These are phyloP conservation scores for Coemansia sp. DNA, from an alignment of 192 early-diverging fungal species.

Conservation along the genomic window DNA sequence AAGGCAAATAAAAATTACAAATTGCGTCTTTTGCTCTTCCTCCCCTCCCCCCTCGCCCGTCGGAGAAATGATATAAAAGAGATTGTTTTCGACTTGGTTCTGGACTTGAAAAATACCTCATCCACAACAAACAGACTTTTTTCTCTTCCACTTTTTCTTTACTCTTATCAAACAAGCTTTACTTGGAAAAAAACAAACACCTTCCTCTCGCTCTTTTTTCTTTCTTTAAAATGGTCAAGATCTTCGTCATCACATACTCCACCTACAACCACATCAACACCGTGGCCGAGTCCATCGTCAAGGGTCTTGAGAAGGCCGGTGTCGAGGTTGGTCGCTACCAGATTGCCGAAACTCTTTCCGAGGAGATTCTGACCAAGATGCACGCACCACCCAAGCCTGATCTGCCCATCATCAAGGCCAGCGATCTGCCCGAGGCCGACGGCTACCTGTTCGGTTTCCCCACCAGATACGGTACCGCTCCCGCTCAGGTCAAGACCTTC, in stretches of 20 bases:
- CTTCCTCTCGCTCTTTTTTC: no score
- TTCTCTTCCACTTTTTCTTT: not conserved
- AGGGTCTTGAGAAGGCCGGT: conserved; percentile 61
- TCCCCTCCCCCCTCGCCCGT: not conserved
- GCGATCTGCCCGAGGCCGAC: conserved; percentile 62
- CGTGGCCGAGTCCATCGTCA: conserved; percentile 61
- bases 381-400: conserved; percentile 59
- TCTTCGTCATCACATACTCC: conserved; percentile 73
- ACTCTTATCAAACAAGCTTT: not conserved
- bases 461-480: conserved; percentile 67
- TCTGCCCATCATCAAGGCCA: conserved; percentile 58
- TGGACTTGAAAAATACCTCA: not conserved
- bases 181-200: not conserved
- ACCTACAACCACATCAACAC: conserved; percentile 72
- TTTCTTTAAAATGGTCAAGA: conserved; percentile 28
- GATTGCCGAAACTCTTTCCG: conserved; percentile 64
- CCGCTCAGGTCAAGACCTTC: conserved; percentile 81
- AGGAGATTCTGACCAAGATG: conserved; percentile 72
- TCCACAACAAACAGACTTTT: not conserved
- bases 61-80: not conserved
- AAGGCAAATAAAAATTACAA: not conserved
- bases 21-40: not conserved
- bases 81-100: not conserved
- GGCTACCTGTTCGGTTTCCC: conserved; percentile 71
- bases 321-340: conserved; percentile 58